A percentile compares a stretch with the other conserved stretches of the same genome.
Conservation (phyloP, 2,329 filamentous ascomycete species). For the Botryotinia calthae region DNA sequence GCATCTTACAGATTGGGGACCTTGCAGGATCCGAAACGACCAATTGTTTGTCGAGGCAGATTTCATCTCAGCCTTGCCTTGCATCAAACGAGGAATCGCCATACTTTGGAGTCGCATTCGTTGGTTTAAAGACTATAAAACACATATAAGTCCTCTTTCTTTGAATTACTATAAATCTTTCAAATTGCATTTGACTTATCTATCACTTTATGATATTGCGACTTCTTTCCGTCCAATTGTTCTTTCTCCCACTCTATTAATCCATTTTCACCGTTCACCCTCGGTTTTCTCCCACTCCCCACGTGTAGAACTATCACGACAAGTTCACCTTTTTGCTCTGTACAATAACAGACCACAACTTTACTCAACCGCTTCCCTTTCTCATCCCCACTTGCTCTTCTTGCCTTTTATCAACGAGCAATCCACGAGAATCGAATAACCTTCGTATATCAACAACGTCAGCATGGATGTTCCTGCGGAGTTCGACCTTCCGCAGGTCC, state of each 20-base stretch:
- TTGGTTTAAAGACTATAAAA: neutral
- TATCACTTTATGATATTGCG: neutral
- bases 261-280: neutral
- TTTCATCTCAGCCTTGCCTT: neutral
- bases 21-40: neutral
- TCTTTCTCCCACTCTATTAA: neutral
- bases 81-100: neutral
- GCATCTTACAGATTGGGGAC: neutral
- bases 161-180: neutral
- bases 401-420: neutral
- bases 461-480: constrained; percentile 1
- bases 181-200: neutral
- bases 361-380: neutral
- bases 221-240: neutral
- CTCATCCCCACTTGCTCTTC: neutral
- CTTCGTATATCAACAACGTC: neutral
- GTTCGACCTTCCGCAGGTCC: constrained; percentile 29
- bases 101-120: neutral
- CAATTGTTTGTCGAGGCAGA: neutral
- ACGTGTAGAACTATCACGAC: neutral
- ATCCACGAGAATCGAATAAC: neutral
- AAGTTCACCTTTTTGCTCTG: neutral
- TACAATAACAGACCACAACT: neutral
- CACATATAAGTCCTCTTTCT: neutral
- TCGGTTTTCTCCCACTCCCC: neutral